phyloP scores from a whole-genome alignment of 2,329 filamentous ascomycete genomes.

The Botrytis deweyae region DNA sequence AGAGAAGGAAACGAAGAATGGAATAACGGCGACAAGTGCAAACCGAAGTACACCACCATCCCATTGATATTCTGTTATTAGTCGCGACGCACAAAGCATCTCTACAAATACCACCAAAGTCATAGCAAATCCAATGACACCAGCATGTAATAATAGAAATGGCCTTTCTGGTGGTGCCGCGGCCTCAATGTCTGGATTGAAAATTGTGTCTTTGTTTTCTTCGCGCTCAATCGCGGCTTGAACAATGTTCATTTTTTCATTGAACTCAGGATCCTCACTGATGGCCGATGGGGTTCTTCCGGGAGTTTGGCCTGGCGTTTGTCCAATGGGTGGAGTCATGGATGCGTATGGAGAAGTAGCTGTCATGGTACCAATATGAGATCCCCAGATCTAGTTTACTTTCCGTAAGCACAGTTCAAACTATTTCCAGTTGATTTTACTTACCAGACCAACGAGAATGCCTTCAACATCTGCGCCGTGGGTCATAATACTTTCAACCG shows the following conservation, averaged over 20 bases:
- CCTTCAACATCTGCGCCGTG: constrained; percentile 29
- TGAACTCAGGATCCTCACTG: constrained; percentile 22
- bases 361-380: constrained; percentile 28
- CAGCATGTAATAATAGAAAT: constrained; percentile 28
- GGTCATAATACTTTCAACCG: constrained; percentile 28
- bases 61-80: constrained; percentile 29
- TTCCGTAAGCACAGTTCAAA: neutral
- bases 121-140: constrained; percentile 28
- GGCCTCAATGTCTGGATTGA: constrained; percentile 26
- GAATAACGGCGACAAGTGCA: constrained; percentile 26
- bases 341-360: constrained; percentile 24
- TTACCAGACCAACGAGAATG: constrained; percentile 28
- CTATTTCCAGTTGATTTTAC: neutral
- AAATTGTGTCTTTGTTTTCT: constrained; percentile 27
- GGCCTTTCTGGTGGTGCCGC: constrained; percentile 25
- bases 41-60: constrained; percentile 27
- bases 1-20: constrained; percentile 38
- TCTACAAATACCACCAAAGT: constrained; percentile 29
- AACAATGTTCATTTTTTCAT: constrained; percentile 27
- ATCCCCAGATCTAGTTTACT: constrained; percentile 28
- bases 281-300: constrained; percentile 20
- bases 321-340: constrained; percentile 18
- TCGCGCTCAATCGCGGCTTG: constrained; percentile 29
- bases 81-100: constrained; percentile 28
- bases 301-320: constrained; percentile 18